phyloP scores from a whole-genome alignment of 2,329 filamentous ascomycete genomes.

The Xylariaceae sp. region DNA sequence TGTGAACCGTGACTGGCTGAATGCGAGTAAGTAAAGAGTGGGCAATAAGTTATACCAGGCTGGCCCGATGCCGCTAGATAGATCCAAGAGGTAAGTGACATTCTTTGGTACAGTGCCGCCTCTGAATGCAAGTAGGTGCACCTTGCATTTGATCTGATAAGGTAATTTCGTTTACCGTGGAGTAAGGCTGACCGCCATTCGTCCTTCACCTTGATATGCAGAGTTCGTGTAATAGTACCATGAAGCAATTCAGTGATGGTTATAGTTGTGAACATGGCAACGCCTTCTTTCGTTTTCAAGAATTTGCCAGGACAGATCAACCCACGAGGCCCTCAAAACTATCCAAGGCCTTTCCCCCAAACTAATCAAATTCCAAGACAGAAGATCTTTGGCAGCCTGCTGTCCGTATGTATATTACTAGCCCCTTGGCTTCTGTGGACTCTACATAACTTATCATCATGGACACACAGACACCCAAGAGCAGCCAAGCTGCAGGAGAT shows the following conservation, averaged over 20 bases:
- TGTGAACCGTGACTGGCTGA: slow-evolving; percentile 14
- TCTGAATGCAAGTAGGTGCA: slow-evolving; percentile 7
- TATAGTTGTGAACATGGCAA: not conserved
- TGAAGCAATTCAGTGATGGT: not conserved
- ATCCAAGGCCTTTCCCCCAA: not conserved
- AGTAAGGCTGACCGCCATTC: slow-evolving; percentile 16
- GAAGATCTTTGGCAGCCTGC: slow-evolving; percentile 3
- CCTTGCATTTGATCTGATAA: slow-evolving; percentile 4
- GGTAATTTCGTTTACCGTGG: not conserved
- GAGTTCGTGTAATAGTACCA: not conserved
- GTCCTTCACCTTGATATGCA: too few relatives aligned
- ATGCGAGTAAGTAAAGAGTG: not conserved
- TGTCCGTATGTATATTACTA: not conserved
- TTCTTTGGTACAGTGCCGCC: not conserved
- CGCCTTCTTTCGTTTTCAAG: not conserved
- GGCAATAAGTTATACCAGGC: slow-evolving; percentile 8
- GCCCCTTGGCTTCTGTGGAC: slow-evolving; percentile 13
- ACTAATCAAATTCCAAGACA: not conserved
- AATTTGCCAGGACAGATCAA: too few relatives aligned
- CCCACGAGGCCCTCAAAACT: not conserved
- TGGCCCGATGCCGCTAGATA: not conserved
- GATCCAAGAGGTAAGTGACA: slow-evolving; percentile 4
- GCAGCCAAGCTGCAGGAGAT: slow-evolving; percentile 17
- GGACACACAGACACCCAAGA: slow-evolving; percentile 23
- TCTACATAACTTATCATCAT: slow-evolving; percentile 16